phyloP scores from a whole-genome alignment of 768 basidiomycete genomes.

The Boletus reticulatus region DNA sequence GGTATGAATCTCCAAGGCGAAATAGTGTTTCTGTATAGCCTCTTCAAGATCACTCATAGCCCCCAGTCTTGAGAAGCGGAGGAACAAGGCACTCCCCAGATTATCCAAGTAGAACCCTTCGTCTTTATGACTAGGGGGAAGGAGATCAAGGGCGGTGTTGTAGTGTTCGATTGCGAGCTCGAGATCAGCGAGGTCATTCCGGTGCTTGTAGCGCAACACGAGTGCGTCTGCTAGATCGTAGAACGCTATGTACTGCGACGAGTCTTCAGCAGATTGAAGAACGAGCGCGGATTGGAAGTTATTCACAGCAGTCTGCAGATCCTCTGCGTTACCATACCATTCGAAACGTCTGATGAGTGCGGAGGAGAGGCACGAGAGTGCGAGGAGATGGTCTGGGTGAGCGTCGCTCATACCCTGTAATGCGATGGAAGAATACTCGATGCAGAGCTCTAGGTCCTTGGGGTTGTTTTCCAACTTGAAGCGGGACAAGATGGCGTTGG shows the following conservation, averaged over 20 bases:
- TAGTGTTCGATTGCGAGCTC: slow-evolving; percentile 28
- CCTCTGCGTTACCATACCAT: slow-evolving; percentile 8
- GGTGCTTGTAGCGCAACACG: slow-evolving; percentile 25
- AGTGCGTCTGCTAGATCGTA: slow-evolving; percentile 30
- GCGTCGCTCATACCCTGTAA: slow-evolving; percentile 9
- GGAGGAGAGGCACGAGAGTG: slow-evolving; percentile 22
- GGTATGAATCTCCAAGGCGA: slow-evolving; percentile 21
- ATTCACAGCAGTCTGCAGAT: slow-evolving; percentile 30
- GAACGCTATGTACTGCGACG: slow-evolving; percentile 12
- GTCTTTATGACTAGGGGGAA: slow-evolving; percentile 14
- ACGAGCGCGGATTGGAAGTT: slow-evolving; percentile 21
- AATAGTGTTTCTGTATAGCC: slow-evolving; percentile 25
- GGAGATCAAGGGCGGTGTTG: slow-evolving; percentile 16
- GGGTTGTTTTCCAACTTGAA: slow-evolving; percentile 20
- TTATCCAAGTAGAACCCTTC: slow-evolving; percentile 14
- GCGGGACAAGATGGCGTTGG: slow-evolving; percentile 30
- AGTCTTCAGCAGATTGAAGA: slow-evolving; percentile 12
- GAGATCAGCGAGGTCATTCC: slow-evolving; percentile 22
- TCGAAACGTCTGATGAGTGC: slow-evolving; percentile 26
- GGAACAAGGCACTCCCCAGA: slow-evolving; percentile 25
- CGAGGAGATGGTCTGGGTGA: slow-evolving; percentile 18
- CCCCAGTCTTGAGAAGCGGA: slow-evolving; percentile 21
- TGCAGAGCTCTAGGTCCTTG: slow-evolving; percentile 24
- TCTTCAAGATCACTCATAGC: slow-evolving; percentile 19
- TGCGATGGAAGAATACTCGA: slow-evolving; percentile 20